phyloP scores from a whole-genome alignment of 768 basidiomycete species.

The Serpula lacrymans region DNA sequence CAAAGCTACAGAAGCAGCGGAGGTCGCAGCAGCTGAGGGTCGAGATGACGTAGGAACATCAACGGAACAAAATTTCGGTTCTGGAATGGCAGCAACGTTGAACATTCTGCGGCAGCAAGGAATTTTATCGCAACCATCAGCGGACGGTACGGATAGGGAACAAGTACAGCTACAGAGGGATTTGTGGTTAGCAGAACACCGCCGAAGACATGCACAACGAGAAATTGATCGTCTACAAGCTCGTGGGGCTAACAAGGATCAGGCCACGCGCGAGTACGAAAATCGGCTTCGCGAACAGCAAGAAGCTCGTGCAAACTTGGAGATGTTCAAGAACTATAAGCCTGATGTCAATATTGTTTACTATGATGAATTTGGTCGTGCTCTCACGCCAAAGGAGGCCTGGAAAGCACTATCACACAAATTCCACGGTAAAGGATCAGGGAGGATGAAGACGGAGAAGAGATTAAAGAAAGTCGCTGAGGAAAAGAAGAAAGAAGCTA shows the following conservation, averaged over 20 bases:
- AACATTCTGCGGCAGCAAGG: slow-evolving; percentile 90
- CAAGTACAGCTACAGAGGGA: slow-evolving; percentile 80
- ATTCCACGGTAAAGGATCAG: slow-evolving; percentile 97
- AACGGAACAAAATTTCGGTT: slow-evolving; percentile 72
- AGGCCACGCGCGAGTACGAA: slow-evolving; percentile 92
- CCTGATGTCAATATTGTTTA: slow-evolving; percentile 96
- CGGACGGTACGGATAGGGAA: slow-evolving; percentile 76
- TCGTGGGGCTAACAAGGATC: slow-evolving; percentile 83
- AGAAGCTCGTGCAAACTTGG: slow-evolving; percentile 77
- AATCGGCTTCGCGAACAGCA: slow-evolving; percentile 89
- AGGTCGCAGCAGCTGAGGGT: slow-evolving; percentile 35
- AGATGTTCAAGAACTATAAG: slow-evolving; percentile 90
- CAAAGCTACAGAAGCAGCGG: slow-evolving; percentile 58
- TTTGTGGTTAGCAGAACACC: slow-evolving; percentile 85
- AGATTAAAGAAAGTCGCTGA: slow-evolving; percentile 94
- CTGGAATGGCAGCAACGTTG: slow-evolving; percentile 87
- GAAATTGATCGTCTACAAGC: slow-evolving; percentile 77
- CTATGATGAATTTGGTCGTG: slow-evolving; percentile 91
- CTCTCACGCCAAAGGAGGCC: slow-evolving; percentile 89
- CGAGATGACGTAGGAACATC: slow-evolving; percentile 54
- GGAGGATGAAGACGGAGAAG: slow-evolving; percentile 97
- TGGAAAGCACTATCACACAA: slow-evolving; percentile 98
- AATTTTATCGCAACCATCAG: slow-evolving; percentile 61
- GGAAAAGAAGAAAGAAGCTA: slow-evolving; percentile 90
- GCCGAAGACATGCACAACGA: slow-evolving; percentile 68